Percentiles rank a stretch among this genome's conserved stretches.
Evolutionary conservation across 2,329 filamentous ascomycete genomes (phyloP).

Genomic region (Rhinocladiella similis): DNA sequence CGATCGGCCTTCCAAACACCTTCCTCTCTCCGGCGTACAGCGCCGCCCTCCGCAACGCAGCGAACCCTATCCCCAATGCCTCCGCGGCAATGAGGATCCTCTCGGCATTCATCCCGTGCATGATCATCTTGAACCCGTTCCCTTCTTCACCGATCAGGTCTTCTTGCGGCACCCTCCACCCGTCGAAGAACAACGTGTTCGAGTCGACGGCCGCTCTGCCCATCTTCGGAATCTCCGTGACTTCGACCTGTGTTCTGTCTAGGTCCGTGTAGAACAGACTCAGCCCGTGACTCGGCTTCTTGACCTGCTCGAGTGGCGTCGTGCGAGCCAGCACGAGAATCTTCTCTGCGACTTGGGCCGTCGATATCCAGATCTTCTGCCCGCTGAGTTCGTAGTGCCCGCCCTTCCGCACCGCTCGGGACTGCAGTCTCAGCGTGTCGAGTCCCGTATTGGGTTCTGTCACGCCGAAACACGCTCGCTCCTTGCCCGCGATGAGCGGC

Average conservation of each 20-base stretch:
- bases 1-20: conserved; percentile 60
- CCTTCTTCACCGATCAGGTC: conserved; percentile 46
- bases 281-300: conserved; percentile 44
- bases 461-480: conserved; percentile 45
- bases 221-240: conserved; percentile 50
- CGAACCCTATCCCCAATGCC: conserved; percentile 48
- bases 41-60: conserved; percentile 43
- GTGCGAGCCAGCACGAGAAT: conserved; percentile 46
- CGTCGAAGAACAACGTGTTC: conserved; percentile 47
- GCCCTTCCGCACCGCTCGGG: conserved; percentile 35
- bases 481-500: conserved; percentile 42
- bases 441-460: conserved; percentile 47
- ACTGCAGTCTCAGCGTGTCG: conserved; percentile 44
- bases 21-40: conserved; percentile 50
- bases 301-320: conserved; percentile 42
- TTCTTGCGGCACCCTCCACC: conserved; percentile 41
- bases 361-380: conserved; percentile 49
- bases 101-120: conserved; percentile 43
- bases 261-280: conserved; percentile 49
- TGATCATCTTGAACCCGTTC: conserved; percentile 47
- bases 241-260: conserved; percentile 37
- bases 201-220: conserved; percentile 47
- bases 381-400: conserved; percentile 39
- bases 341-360: conserved; percentile 47
- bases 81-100: conserved; percentile 40